Base-by-base conservation (phyloP, 352 stramenopile genomes). In the Pythium diclinum region DNA sequence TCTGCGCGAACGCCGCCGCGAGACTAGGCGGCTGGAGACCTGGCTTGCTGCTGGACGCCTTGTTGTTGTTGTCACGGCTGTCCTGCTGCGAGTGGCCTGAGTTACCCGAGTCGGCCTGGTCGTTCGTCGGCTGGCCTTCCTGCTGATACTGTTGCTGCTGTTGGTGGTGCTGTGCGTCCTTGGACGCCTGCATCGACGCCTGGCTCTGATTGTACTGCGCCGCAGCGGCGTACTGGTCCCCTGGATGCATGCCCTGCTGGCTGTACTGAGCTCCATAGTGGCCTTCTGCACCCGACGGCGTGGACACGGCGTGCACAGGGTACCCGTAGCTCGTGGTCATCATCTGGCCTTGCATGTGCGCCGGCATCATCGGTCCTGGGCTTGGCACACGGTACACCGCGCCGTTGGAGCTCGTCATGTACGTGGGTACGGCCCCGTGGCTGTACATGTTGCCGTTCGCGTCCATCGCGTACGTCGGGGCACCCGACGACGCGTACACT, bases 371-470 rank as follows among this genome's bases (percentile, higher is more conserved):
- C 32, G 47, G 59, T 32, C 25, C 56, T 56, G 47, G 61, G 7
- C 56, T 69, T 3, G 68, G 61, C 34, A 68, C 61, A n/a, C 61
- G 53, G 36, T 68, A 68, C 32, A 68, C 61, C 5, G 54, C 44
- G 44, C 61, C 61, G 49, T 61, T 63, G n/a, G 61, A 47, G 19
- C 61, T 23, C 5, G 42, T 57, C 55, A 69, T 52, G 48, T 69
- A 69, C 9, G 40, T 51, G 6, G 52, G 61, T 21, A 68, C 25
- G n/a, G 16, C 36, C n/a, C 63, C 49, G 36, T 33, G 32, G 16
- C 55, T 61, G 66, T 87, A 90, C 70, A 88, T 74, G 48, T 74
- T 74, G 53, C 65, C 57, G 59, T 78, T 82, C 67, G 84, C 74
- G 59, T 75, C 67, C 44, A 70, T 71, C 10, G 54, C 56, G 36